These are phyloP conservation scores for Fraxinus nigra DNA, from an alignment of 305 asterid species.

Conservation along the genomic window DNA sequence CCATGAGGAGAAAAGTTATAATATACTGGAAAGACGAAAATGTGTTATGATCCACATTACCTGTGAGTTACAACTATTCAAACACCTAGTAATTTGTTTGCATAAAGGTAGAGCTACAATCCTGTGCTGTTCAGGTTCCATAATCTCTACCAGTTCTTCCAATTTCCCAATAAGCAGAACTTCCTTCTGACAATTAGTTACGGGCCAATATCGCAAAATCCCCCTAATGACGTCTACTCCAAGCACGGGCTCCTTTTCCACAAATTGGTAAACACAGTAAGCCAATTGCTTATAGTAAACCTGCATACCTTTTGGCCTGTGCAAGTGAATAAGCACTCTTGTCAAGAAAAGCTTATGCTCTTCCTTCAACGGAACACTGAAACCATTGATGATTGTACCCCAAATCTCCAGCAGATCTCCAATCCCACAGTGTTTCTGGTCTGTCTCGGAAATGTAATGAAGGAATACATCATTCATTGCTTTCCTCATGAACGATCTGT, in stretches of 20 bases:
- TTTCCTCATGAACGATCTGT: slow-evolving; percentile 71
- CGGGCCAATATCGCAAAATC: slow-evolving; percentile 66
- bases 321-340: slow-evolving; percentile 63
- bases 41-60: slow-evolving; percentile 27
- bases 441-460: slow-evolving; percentile 50
- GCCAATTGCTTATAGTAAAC: slow-evolving; percentile 66
- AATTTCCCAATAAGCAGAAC: slow-evolving; percentile 68
- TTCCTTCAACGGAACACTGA: slow-evolving; percentile 66
- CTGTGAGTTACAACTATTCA: slow-evolving; percentile 76
- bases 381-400: slow-evolving; percentile 76
- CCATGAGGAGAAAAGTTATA: background rate
- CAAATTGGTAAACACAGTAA: slow-evolving; percentile 70
- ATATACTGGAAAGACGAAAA: background rate
- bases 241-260: slow-evolving; percentile 65
- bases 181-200: slow-evolving; percentile 70
- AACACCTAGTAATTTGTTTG: slow-evolving; percentile 55
- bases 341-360: slow-evolving; percentile 67
- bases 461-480: slow-evolving; percentile 66
- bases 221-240: slow-evolving; percentile 55
- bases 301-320: slow-evolving; percentile 66
- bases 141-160: slow-evolving; percentile 59
- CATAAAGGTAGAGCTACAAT: slow-evolving; percentile 61
- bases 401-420: slow-evolving; percentile 78
- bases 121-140: slow-evolving; percentile 40
- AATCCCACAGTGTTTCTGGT: slow-evolving; percentile 55